Base-by-base conservation (phyloP, 2,329 filamentous ascomycete genomes). In the Monilinia fructigena region DNA sequence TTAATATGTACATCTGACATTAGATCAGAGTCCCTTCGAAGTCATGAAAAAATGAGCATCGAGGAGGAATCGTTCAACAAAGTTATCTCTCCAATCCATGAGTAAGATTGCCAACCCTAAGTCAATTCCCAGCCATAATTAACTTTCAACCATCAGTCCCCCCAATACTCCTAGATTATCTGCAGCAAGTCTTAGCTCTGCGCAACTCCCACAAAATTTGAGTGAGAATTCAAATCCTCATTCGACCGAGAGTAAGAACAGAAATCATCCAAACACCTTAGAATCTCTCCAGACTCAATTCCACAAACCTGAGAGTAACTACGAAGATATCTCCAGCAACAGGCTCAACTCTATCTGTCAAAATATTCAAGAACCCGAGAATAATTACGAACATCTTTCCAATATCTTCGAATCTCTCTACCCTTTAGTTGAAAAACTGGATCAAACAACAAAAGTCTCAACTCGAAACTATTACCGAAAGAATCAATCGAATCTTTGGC, bases 381-480 rank as follows among this genome's bases (percentile, higher is more conserved):
- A 38, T 6, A 18, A 50, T 23, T 26, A 48, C 31, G 58, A 61
- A 20, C 18, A 38, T 2, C 20, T 40, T 7, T 26, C 45, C 58
- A 50, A 40, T 2, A 61, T 12, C 4, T 61, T 61, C n/a, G 28
- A 50, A 40, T 52, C 14, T 50, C 58, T 61, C 14, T 50, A 38
- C 26, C n/a, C 58, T 20, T 23, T 20, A 18, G 31, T 50, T 31
- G n/a, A 61, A 61, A 61, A 28, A 38, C 38, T 50, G 58, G 45
- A 61, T 61, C 31, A 16, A 12, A 16, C 58, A 40, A 40, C 58
- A 61, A 50, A 31, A 26, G 20, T 38, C 58, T 20, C 58, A 61
- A 40, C 47, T 61, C n/a, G 31, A 40, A 40, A 14, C 31, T 5
- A 4, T 61, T 4, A 50, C 45, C 12, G 28, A 50, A 61, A 61